Conservation (phyloP, 2,329 filamentous ascomycete species). For the Aspergillus luchuensis region DNA sequence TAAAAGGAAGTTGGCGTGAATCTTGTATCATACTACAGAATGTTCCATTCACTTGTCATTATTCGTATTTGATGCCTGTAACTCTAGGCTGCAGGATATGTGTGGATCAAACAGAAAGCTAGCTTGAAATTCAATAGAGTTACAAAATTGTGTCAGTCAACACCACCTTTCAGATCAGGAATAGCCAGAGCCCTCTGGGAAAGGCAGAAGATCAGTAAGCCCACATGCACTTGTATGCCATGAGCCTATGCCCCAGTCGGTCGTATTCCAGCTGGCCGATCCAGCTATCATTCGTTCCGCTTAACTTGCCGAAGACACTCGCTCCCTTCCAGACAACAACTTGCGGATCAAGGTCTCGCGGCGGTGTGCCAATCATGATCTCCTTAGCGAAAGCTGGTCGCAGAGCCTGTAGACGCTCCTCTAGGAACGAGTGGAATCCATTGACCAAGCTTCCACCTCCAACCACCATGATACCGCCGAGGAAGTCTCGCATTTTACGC, state of each 20-base stretch:
- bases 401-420: slow-evolving; percentile 74
- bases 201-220: slow-evolving; percentile 47
- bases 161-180: slow-evolving; percentile 12
- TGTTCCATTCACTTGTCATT: neutral
- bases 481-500: slow-evolving; percentile 86
- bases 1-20: neutral
- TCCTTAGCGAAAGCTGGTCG: slow-evolving; percentile 65
- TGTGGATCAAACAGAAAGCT: neutral
- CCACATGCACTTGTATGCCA: slow-evolving; percentile 80
- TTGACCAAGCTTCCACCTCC: slow-evolving; percentile 81
- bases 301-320: slow-evolving; percentile 89
- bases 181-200: slow-evolving; percentile 11
- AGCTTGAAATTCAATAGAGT: slow-evolving; percentile 14
- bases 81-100: neutral
- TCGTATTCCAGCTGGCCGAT: slow-evolving; percentile 87
- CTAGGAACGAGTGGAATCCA: slow-evolving; percentile 77
- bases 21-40: neutral
- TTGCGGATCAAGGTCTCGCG: slow-evolving; percentile 91
- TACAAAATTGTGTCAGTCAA: slow-evolving; percentile 14
- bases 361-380: slow-evolving; percentile 68
- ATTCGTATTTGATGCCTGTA: neutral
- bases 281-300: slow-evolving; percentile 90
- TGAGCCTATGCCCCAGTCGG: slow-evolving; percentile 73
- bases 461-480: slow-evolving; percentile 87
- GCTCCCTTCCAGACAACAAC: slow-evolving; percentile 98